Evolutionary conservation across 2,329 filamentous ascomycete species (phyloP), one percentile per base, ranked within the genome.

Genomic region (Trichoderma semiorbis): DNA sequence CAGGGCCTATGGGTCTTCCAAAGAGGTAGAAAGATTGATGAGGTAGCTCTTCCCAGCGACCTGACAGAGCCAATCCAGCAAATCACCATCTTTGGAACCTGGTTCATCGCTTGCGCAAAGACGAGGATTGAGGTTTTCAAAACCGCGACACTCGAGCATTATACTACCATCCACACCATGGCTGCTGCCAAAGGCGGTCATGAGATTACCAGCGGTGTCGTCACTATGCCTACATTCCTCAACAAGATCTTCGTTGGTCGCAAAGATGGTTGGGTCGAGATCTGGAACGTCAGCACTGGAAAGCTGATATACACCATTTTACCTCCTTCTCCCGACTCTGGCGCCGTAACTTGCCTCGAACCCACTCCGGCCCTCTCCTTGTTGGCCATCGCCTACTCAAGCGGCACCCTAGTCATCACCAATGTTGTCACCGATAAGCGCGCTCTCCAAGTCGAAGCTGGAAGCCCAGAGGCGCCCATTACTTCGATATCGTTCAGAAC

Each of bases 161-260:
- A 98, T 82, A 97, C 95, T 0, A 95, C 93, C 0, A 86, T 98
- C 21, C 86, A 88, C 68, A 89, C 88, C 5, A 85, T 88, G 72
- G 84, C 87, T 1, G 83, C 86, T 1, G 84, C 83, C 73, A 85
- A 89, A 36, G 87, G 87, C 24, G 88, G 89, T 70, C 91, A 90
- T 75, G 84, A 91, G 75, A 89, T 98, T 71, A 94, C 92, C 0
- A 93, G 93, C 28, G 90, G 91, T 64, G 87, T 97, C 75, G 92
- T 90, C 79, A 97, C 89, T 77, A 94, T 98, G 91, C 95, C 95
- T 1, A 98, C 96, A 0, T 97, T 94, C 81, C 83, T 99, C 73
- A 99, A 99, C 85, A 99, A 99, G 82, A 89, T 99, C 58, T 94
- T 98, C 75, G 92, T 94, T 3, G 97, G 94, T 11, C 91, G 94